Conservation (phyloP, 495 filamentous ascomycete genomes). For the Coniosporium apollinis region DNA sequence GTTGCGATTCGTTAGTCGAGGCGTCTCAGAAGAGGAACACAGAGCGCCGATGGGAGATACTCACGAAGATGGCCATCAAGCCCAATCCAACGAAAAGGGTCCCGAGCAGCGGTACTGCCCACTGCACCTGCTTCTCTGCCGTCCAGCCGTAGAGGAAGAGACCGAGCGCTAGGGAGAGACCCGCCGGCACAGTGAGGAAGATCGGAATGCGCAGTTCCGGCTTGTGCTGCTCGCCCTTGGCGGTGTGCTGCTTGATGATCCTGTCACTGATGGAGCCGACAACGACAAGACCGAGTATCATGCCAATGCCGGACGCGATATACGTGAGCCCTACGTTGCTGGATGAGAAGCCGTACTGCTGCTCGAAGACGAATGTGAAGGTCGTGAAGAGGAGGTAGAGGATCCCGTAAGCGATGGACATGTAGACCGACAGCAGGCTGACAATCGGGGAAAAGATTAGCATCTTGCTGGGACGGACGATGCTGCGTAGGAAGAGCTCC, state of each 20-base stretch:
- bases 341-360: constrained; percentile 29
- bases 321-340: constrained; percentile 18
- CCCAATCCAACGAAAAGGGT: constrained; percentile 17
- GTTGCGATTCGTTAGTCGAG: not conserved
- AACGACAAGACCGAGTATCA: constrained; percentile 13
- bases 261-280: constrained; percentile 14
- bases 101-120: constrained; percentile 18
- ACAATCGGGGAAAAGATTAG: constrained; percentile 42
- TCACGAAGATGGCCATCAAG: constrained; percentile 15
- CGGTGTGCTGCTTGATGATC: constrained; percentile 8
- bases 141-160: constrained; percentile 23
- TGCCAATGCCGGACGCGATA: constrained; percentile 19
- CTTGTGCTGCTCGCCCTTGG: constrained; percentile 8
- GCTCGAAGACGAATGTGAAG: constrained; percentile 43
- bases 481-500: constrained; percentile 25
- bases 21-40: not conserved
- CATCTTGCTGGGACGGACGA: constrained; percentile 35
- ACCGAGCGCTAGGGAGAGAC: constrained; percentile 15
- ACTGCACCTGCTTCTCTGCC: constrained; percentile 16
- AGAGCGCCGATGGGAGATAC: constrained; percentile 3
- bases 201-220: constrained; percentile 20
- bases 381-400: constrained; percentile 69
- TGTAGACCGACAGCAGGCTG: constrained; percentile 49
- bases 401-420: constrained; percentile 59
- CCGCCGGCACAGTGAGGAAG: constrained; percentile 11